A percentile compares a stretch with the other conserved stretches of the same genome.
Evolutionary conservation across 768 basidiomycete genomes (phyloP).

Genomic region (Sistotremastrum niveocremeum): DNA sequence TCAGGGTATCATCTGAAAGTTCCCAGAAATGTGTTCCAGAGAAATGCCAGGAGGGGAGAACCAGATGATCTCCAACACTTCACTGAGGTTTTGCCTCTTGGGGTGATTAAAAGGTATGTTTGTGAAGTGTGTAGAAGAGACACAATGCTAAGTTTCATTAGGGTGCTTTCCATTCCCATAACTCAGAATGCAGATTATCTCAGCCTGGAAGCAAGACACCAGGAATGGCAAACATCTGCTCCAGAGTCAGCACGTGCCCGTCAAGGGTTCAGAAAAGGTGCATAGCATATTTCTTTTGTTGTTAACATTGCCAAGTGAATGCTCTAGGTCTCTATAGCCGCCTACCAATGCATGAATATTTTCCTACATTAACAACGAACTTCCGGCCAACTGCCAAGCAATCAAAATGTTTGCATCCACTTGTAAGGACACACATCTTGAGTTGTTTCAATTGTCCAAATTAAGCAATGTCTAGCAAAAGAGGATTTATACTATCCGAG

Average conservation of each 20-base stretch:
- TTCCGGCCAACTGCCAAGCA: constrained; percentile 73
- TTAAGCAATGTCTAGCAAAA: constrained; percentile 32
- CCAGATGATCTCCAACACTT: constrained; percentile 52
- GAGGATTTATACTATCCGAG: constrained; percentile 61
- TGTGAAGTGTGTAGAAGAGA: not conserved
- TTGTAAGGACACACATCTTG: constrained; percentile 24
- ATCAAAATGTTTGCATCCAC: constrained; percentile 51
- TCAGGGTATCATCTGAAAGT: constrained; percentile 19
- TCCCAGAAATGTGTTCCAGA: constrained; percentile 31
- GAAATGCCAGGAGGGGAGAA: constrained; percentile 27
- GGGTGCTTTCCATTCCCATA: constrained; percentile 49
- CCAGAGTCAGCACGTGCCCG: constrained; percentile 45
- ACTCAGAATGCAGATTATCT: constrained; percentile 48
- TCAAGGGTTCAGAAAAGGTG: constrained; percentile 38
- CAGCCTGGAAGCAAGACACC: constrained; percentile 26
- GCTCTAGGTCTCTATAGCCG: constrained; percentile 41
- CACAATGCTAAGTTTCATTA: constrained; percentile 12
- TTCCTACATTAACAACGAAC: constrained; percentile 68
- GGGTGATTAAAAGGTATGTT: constrained; percentile 45
- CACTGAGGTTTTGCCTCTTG: constrained; percentile 37
- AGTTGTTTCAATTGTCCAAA: not conserved
- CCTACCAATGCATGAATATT: constrained; percentile 38
- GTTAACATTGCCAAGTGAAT: not conserved
- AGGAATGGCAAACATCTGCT: constrained; percentile 49
- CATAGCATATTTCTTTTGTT: constrained; percentile 1